phyloP scores from a whole-genome alignment of 2,329 filamentous ascomycete species.

The Ophiostoma angusticollis region DNA sequence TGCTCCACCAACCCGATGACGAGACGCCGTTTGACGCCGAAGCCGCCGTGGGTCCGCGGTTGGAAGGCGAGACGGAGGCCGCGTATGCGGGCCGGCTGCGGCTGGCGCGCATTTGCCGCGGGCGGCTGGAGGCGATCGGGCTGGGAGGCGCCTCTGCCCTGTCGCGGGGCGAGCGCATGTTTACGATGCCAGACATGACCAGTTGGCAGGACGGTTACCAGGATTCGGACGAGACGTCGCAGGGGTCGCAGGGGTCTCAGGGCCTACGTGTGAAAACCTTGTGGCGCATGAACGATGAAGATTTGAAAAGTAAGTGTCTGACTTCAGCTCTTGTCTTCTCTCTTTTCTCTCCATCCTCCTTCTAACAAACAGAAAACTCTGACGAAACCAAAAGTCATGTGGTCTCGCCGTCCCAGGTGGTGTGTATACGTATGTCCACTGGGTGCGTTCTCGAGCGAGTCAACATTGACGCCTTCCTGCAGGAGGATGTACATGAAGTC shows the following conservation, averaged over 20 bases:
- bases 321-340: not conserved
- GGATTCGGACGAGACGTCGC: too few relatives aligned
- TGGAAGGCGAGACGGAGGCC: conserved; percentile 29
- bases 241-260: conserved; percentile 2
- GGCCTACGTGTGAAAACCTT: not conserved
- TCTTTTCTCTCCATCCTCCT: conserved; percentile 3
- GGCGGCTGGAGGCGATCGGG: conserved; percentile 72
- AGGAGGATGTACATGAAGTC: too few relatives aligned
- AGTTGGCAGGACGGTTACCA: too few relatives aligned
- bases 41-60: conserved; percentile 24
- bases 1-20: conserved; percentile 58
- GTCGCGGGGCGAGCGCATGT: conserved; percentile 73
- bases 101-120: conserved; percentile 42
- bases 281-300: too few relatives aligned
- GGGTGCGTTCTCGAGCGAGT: too few relatives aligned
- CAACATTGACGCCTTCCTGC: too few relatives aligned
- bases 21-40: conserved; percentile 24
- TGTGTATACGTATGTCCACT: too few relatives aligned
- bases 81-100: conserved; percentile 33
- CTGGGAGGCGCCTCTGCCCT: conserved; percentile 86
- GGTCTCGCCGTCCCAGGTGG: conserved; percentile 61
- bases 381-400: conserved; percentile 67
- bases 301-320: too few relatives aligned
- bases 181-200: conserved; percentile 68
- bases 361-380: conserved; percentile 49